Conservation (phyloP, 139 green algal genomes). For the Chlorella sp. region DNA sequence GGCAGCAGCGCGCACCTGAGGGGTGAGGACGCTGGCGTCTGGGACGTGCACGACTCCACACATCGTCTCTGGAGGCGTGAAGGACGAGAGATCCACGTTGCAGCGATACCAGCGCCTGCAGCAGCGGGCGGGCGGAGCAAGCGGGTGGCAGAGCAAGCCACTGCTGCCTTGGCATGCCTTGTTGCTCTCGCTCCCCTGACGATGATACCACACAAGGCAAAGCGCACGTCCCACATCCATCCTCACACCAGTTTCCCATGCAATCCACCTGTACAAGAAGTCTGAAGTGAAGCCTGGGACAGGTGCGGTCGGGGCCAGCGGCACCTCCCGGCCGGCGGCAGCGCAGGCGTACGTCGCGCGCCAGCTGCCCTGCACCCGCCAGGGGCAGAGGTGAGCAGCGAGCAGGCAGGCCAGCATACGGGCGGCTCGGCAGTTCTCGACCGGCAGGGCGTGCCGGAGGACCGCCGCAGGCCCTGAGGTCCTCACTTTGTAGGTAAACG, state of each 20-base stretch:
- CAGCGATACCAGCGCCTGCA: slow-evolving; percentile 31
- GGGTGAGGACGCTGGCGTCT: background rate
- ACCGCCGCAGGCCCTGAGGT: background rate
- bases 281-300: slow-evolving; percentile 11
- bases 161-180: background rate
- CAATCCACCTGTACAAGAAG: slow-evolving; percentile 14
- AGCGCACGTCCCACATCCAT: background rate
- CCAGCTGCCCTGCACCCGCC: slow-evolving; percentile 13
- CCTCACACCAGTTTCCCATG: background rate
- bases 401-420: background rate
- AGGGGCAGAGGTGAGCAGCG: background rate
- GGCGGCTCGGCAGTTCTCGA: background rate
- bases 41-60: background rate
- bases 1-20: background rate
- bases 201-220: background rate
- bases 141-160: background rate
- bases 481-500: slow-evolving; percentile 16
- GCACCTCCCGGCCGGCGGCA: background rate
- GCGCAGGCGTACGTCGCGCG: slow-evolving; percentile 3
- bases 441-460: background rate
- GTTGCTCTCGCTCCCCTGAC: background rate
- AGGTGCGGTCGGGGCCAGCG: background rate
- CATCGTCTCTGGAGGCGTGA: background rate
- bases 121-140: background rate
- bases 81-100: slow-evolving; percentile 16